Base-by-base conservation (phyloP, 306 rosid species). In the Acacia crassicarpa region DNA sequence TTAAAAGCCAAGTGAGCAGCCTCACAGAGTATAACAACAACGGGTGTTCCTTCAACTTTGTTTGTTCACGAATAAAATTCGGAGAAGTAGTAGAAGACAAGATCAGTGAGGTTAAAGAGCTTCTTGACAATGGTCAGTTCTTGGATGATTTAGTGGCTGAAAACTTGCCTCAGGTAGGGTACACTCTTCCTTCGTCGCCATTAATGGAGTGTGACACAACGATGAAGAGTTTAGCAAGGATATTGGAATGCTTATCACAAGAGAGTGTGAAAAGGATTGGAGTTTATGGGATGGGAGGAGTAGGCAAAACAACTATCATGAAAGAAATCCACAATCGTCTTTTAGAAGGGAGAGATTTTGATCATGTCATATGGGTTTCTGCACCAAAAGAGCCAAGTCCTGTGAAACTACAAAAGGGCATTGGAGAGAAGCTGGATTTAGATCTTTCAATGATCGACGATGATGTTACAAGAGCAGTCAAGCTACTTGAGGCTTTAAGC, bases 211-310 rank as follows among this genome's bases (percentile, higher is more conserved):
- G 69, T 63, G 41, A 6, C 20, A 30, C 69, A 32, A 63, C 69
- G 1, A 14, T 63, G 69, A 17, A 63, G 41, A 63, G 69, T 32
- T 30, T 63, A 16, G 30, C 11, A 20, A 63, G 69, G 69, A 63
- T 63, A 2, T 14, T 32, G 69, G 69, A 63, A 63, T 30, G 41
- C 41, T 63, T 63, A 63, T 63, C 41, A 63, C 43, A 15, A 27
- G 43, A 63, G 43, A 63, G 69, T 13, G 69, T 6, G 4, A 27
- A 63, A 63, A 63, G 41, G 41, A 32, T 30, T 63, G 69, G 69
- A 63, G 69, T 63, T 30, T 63, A 63, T 30, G 69, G 69, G 4
- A 63, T 63, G 69, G 69, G 69, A 63, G 69, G 69, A 30, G 69
- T 63, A 15, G 69, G 69, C 20, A 63, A 63, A 30, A 63, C 69